Evolutionary conservation across 192 early-diverging fungal genomes (phyloP).

Genomic region (Nowakowskiella sp.): DNA sequence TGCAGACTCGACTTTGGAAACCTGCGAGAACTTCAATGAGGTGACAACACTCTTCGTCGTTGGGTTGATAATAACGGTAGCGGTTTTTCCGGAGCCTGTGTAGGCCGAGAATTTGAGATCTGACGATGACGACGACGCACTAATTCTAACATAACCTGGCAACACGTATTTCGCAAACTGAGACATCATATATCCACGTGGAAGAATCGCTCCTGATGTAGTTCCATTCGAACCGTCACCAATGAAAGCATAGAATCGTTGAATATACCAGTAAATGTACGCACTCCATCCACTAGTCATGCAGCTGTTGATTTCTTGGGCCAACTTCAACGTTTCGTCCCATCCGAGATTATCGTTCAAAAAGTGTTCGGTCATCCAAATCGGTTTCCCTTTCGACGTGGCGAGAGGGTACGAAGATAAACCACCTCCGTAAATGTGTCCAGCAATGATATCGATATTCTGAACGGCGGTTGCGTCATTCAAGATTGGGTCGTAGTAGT

Average conservation of each 20-base stretch:
- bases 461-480: not conserved
- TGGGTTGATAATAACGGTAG: too few relatives aligned
- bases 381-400: not conserved
- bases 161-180: constrained; percentile 6
- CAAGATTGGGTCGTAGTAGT: not conserved
- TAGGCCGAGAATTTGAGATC: too few relatives aligned
- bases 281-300: constrained; percentile 6
- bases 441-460: not conserved
- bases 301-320: constrained; percentile 12
- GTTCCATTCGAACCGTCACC: constrained; percentile 4
- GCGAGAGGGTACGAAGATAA: not conserved
- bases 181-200: constrained; percentile 13
- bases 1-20: too few relatives aligned
- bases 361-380: not conserved
- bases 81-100: too few relatives aligned
- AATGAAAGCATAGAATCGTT: constrained; percentile 16
- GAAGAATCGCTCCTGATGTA: constrained; percentile 5
- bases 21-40: too few relatives aligned
- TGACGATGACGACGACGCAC: too few relatives aligned
- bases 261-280: constrained; percentile 10
- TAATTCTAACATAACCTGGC: constrained; percentile 9
- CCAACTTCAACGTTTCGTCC: constrained; percentile 15
- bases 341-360: not conserved
- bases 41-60: too few relatives aligned
- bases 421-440: not conserved